Percentiles rank a stretch among this genome's conserved stretches.
phyloP scores from a whole-genome alignment of 2,329 filamentous ascomycete genomes.

The Phyllosticta citrichinensis region DNA sequence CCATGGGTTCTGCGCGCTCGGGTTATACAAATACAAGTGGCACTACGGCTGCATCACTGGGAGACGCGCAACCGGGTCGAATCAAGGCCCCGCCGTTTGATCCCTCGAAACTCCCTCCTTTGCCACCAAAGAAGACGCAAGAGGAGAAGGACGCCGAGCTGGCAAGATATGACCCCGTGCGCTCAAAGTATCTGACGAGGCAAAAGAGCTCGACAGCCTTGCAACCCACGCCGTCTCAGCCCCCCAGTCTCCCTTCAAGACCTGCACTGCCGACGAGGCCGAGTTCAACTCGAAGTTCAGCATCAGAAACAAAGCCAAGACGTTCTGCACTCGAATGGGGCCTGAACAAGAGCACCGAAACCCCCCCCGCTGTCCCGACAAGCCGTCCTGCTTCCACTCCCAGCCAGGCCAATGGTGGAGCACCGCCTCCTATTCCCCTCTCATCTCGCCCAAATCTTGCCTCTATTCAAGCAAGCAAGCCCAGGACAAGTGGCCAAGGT shows the following conservation, averaged over 20 bases:
- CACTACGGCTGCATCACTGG: constrained; percentile 24
- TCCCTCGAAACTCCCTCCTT: constrained; percentile 42
- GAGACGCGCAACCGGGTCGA: constrained; percentile 24
- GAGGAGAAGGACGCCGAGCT: constrained; percentile 32
- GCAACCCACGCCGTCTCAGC: constrained; percentile 10
- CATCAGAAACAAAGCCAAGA: constrained; percentile 25
- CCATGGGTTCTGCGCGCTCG: constrained; percentile 41
- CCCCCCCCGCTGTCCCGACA: constrained; percentile 19
- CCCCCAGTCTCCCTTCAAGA: constrained; percentile 18
- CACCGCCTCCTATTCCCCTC: constrained; percentile 43
- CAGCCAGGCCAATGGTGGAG: constrained; percentile 1
- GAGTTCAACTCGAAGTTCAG: constrained; percentile 13
- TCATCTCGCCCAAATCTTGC: constrained; percentile 49
- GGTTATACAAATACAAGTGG: constrained; percentile 31
- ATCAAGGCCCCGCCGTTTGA: constrained; percentile 49
- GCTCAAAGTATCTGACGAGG: constrained; percentile 6
- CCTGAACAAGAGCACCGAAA: constrained; percentile 31
- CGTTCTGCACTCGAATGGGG: constrained; percentile 38
- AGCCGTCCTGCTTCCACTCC: not conserved
- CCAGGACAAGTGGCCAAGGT: constrained; percentile 18
- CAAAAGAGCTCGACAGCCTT: constrained; percentile 4
- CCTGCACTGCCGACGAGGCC: constrained; percentile 19
- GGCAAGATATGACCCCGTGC: constrained; percentile 12
- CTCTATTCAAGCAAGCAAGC: constrained; percentile 40
- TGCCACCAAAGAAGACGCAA: constrained; percentile 40